A percentile compares a stretch with the other conserved stretches of the same genome.
These are phyloP conservation scores for Hanseniaspora pseudoguilliermondii DNA, from an alignment of 805 yeast species.

Conservation along the genomic window DNA sequence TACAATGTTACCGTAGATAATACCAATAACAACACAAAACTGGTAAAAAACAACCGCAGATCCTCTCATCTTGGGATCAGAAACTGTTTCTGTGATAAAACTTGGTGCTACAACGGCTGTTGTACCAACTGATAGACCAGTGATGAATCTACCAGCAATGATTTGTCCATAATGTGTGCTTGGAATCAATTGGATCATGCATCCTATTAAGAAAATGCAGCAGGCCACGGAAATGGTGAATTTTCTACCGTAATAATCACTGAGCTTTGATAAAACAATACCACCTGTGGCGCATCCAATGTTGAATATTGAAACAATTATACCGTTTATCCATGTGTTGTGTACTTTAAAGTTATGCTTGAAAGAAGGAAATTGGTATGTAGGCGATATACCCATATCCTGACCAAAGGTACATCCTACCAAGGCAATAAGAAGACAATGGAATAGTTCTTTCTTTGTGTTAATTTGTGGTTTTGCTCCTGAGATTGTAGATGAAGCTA, in stretches of 20 bases:
- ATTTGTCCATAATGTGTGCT: conserved; percentile 30
- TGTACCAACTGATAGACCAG: conserved; percentile 66
- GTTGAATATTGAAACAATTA: conserved; percentile 45
- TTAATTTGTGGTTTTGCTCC: neutral
- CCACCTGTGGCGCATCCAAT: conserved; percentile 66
- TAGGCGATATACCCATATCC: conserved; percentile 60
- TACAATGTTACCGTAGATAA: conserved; percentile 52
- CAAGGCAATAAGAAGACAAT: conserved; percentile 48
- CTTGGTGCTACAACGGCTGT: conserved; percentile 63
- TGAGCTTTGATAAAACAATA: conserved; percentile 42
- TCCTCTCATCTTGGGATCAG: conserved; percentile 58
- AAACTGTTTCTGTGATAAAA: conserved; percentile 46
- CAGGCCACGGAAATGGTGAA: conserved; percentile 42
- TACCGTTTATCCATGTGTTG: conserved; percentile 35
- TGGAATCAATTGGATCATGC: conserved; percentile 42
- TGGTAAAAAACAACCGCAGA: conserved; percentile 53
- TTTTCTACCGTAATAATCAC: conserved; percentile 52
- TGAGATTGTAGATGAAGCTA: neutral
- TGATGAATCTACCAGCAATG: conserved; percentile 49
- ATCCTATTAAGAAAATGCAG: conserved; percentile 47
- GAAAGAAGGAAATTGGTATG: conserved; percentile 37
- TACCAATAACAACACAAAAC: conserved; percentile 51
- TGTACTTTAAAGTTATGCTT: conserved; percentile 38
- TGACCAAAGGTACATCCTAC: conserved; percentile 66
- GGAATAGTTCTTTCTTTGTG: conserved; percentile 17